Base-by-base conservation (phyloP, 2,329 filamentous ascomycete species). In the Teratosphaeriaceae sp. region DNA sequence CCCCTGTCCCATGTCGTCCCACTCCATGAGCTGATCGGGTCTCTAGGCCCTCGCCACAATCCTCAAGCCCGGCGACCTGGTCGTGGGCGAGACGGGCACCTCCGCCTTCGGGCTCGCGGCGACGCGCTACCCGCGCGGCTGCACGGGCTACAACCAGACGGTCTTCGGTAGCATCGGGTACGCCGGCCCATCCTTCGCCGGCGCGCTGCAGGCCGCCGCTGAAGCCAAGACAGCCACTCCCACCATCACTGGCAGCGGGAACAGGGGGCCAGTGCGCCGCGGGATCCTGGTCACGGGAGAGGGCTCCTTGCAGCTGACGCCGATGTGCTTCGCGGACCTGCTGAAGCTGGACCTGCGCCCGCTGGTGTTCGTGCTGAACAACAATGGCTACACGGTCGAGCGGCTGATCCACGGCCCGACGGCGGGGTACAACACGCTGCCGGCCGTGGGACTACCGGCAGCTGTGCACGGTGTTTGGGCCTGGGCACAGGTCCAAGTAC, bases 251-350 rank as follows among this genome's bases (percentile, higher is more conserved):
- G n/a, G n/a, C n/a, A n/a, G n/a, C n/a, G n/a, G n/a, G n/a, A n/a
- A n/a, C n/a, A n/a, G n/a, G n/a, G n/a, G n/a, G n/a, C n/a, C n/a
- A n/a, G n/a, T n/a, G n/a, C n/a, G n/a, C n/a, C 47, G 59, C 44
- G 73, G 73, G 0, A 82, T 96, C 35, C 63, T 80, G 2, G 71
- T 79, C 47, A 78, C 78, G 27, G 77, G 77, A 8, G 78, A 81
- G 38, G 76, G 76, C 6, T 76, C 73, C 48, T 68, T 80, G 46
- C 75, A 79, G 56, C 73, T 82, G 67, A 80, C 75, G 0, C 72
- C 67, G 0, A 77, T 80, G 54, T 88, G 92, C 65, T 61, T 94
- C 50, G 85, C 80, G 63, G 92, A 87, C 15, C 89, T 94, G 75
- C 76, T 94, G 50, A 77, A 82, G 27, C 81, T 86, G 46, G 73